Evolutionary conservation across 2,329 filamentous ascomycete species (phyloP).

Genomic region (Diaporthe sp.): DNA sequence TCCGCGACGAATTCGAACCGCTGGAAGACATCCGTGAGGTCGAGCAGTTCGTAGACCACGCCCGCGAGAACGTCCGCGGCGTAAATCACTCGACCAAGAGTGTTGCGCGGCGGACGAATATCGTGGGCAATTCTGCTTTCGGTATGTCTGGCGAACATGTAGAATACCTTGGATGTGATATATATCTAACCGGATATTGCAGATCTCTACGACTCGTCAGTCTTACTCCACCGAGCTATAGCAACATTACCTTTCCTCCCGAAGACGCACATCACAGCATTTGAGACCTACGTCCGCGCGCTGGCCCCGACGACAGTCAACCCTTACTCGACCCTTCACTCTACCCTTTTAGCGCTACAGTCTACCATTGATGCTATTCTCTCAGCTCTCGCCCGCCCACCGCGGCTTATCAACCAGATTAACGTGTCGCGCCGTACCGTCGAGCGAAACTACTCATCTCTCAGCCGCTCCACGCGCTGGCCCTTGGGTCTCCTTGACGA

Average conservation of each 20-base stretch:
- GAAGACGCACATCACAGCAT: slow-evolving; percentile 74
- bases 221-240: slow-evolving; percentile 66
- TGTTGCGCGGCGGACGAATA: slow-evolving; percentile 84
- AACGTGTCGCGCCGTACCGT: slow-evolving; percentile 80
- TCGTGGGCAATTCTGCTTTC: slow-evolving; percentile 73
- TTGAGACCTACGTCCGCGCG: slow-evolving; percentile 79
- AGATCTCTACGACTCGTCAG: slow-evolving; percentile 79
- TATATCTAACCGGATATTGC: slow-evolving; percentile 36
- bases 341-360: slow-evolving; percentile 83
- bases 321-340: slow-evolving; percentile 81
- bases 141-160: slow-evolving; percentile 59
- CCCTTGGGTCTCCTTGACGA: slow-evolving; percentile 88
- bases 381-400: slow-evolving; percentile 82
- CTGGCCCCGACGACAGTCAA: slow-evolving; percentile 78
- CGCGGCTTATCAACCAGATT: slow-evolving; percentile 83
- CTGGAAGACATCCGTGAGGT: slow-evolving; percentile 88
- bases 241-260: slow-evolving; percentile 77
- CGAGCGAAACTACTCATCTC: slow-evolving; percentile 81
- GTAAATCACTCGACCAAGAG: slow-evolving; percentile 88
- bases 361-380: slow-evolving; percentile 88
- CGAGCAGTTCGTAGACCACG: slow-evolving; percentile 92
- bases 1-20: slow-evolving; percentile 90
- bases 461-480: slow-evolving; percentile 83
- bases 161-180: background rate
- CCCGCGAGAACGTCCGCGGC: slow-evolving; percentile 88